Percentiles rank a stretch among this genome's conserved stretches.
Conservation (phyloP, 192 early-diverging fungal species). For the Coemansia sp. region DNA sequence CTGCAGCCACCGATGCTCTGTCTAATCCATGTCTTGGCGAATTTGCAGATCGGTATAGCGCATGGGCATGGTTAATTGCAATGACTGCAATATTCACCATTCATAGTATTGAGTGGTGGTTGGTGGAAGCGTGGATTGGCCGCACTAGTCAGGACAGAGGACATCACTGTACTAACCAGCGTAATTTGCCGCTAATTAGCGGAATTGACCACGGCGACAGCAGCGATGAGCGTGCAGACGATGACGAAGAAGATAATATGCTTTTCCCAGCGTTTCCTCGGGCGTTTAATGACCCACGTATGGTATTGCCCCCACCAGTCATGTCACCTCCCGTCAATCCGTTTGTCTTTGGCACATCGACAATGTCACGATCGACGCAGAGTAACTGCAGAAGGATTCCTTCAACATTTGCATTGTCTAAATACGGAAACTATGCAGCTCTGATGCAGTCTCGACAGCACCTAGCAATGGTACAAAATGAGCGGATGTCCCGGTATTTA, state of each 20-base stretch:
- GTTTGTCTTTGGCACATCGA: constrained; percentile 29
- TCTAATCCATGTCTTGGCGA: constrained; percentile 53
- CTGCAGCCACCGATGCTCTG: constrained; percentile 56
- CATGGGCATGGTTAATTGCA: constrained; percentile 59
- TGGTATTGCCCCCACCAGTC: constrained; percentile 18
- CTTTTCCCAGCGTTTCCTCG: constrained; percentile 24
- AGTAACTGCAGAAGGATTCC: neutral
- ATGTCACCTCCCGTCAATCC: constrained; percentile 31
- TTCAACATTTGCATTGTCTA: constrained; percentile 31
- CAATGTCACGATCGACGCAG: constrained; percentile 5
- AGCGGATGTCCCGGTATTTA: constrained; percentile 22
- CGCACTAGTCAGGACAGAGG: neutral
- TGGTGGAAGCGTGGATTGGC: constrained; percentile 30
- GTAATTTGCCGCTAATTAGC: neutral
- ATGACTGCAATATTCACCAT: constrained; percentile 62
- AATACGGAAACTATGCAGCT: constrained; percentile 43
- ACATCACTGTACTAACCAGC: neutral
- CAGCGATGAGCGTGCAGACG: neutral
- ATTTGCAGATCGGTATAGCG: constrained; percentile 51
- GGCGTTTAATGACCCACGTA: constrained; percentile 17
- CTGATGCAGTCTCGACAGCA: constrained; percentile 41
- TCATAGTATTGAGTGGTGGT: constrained; percentile 63
- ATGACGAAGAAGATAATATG: constrained; percentile 11
- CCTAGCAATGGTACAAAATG: constrained; percentile 28
- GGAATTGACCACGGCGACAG: constrained; percentile 1